These are phyloP conservation scores for Nemania serpens DNA, from an alignment of 2,329 filamentous ascomycete species.

Conservation along the genomic window DNA sequence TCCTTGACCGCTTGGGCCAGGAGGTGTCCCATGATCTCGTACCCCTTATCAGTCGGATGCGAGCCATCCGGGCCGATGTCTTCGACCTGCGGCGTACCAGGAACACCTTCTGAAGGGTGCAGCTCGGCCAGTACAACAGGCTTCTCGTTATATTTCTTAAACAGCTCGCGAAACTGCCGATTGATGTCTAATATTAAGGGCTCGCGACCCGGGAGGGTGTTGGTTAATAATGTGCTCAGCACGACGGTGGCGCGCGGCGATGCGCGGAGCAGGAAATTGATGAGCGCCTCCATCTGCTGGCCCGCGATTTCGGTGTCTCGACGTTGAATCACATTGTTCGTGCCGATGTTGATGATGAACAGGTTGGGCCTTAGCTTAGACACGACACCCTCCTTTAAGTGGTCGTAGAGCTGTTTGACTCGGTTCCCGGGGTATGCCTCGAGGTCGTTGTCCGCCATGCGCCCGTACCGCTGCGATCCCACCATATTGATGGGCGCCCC, in stretches of 20 bases:
- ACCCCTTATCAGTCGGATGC: slow-evolving; percentile 38
- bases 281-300: slow-evolving; percentile 35
- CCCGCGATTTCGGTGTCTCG: slow-evolving; percentile 35
- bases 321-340: slow-evolving; percentile 42
- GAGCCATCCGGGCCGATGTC: slow-evolving; percentile 39
- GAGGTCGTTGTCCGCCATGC: slow-evolving; percentile 41
- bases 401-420: slow-evolving; percentile 38
- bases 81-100: slow-evolving; percentile 28
- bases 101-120: slow-evolving; percentile 36
- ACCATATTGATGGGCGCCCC: slow-evolving; percentile 40
- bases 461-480: slow-evolving; percentile 39
- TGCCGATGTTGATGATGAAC: slow-evolving; percentile 42
- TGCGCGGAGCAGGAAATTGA: slow-evolving; percentile 38
- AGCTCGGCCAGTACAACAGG: slow-evolving; percentile 41
- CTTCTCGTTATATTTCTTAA: slow-evolving; percentile 32
- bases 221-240: slow-evolving; percentile 39
- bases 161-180: slow-evolving; percentile 37
- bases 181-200: slow-evolving; percentile 38
- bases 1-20: slow-evolving; percentile 34
- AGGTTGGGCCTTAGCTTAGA: slow-evolving; percentile 38
- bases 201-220: slow-evolving; percentile 36
- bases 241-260: slow-evolving; percentile 40
- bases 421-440: slow-evolving; percentile 42
- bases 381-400: slow-evolving; percentile 34
- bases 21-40: slow-evolving; percentile 39